Evolutionary conservation across 2,329 filamentous ascomycete genomes (phyloP).

Genomic region (Gyromitra esculenta): DNA sequence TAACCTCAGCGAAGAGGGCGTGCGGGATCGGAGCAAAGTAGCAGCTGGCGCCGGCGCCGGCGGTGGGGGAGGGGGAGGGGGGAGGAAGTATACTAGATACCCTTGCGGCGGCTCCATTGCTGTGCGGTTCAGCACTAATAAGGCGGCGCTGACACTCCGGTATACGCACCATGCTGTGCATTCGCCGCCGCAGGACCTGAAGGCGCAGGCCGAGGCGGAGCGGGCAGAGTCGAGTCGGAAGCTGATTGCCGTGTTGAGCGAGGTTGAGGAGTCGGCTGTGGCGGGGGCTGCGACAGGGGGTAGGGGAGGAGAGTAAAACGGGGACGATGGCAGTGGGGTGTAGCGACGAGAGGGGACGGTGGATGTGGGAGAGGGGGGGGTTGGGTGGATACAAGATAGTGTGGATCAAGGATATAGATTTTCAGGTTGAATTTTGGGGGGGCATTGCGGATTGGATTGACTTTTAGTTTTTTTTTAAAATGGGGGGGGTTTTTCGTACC

Average conservation of each 20-base stretch:
- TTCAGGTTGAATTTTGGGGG: background rate
- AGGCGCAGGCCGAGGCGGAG: background rate
- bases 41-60: background rate
- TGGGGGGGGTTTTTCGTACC: background rate
- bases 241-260: background rate
- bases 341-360: background rate
- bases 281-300: background rate
- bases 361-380: constrained; percentile 1
- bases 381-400: background rate
- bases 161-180: constrained; percentile 47
- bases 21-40: constrained; percentile 2
- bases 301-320: background rate
- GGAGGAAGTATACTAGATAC: background rate
- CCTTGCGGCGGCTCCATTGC: constrained; percentile 36
- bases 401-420: background rate
- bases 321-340: background rate
- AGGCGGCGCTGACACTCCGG: constrained; percentile 7
- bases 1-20: constrained; percentile 35
- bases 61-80: background rate
- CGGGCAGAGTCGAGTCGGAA: background rate
- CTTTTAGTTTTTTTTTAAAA: background rate
- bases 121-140: constrained; percentile 23
- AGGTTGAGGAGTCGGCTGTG: background rate
- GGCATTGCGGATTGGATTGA: background rate
- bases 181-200: background rate